Conservation (phyloP, 1,284 basidiomycete species). For the Cryptococcus amylolentus region DNA sequence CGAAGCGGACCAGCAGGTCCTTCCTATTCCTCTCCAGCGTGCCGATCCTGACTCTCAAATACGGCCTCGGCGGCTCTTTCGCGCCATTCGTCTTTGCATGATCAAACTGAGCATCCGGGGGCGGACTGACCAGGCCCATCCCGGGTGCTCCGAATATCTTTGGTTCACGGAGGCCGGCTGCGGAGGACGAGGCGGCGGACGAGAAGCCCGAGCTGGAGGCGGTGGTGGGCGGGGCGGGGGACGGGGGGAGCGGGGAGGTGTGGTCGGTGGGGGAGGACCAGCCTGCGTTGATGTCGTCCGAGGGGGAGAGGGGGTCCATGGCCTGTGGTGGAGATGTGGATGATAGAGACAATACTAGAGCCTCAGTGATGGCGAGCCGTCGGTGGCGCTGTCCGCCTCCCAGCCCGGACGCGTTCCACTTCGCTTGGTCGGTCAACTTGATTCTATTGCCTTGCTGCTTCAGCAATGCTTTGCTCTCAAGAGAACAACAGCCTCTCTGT, state of each 20-base stretch:
- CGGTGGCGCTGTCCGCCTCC: too few relatives aligned
- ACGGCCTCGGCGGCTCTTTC: slow-evolving; percentile 32
- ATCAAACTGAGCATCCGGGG: neutral
- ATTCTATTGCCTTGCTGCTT: too few relatives aligned
- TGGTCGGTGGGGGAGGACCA: slow-evolving; percentile 9
- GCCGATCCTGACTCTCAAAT: slow-evolving; percentile 79
- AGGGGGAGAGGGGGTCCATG: slow-evolving; percentile 20
- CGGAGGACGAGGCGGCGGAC: neutral
- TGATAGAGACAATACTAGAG: neutral
- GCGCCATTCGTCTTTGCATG: slow-evolving; percentile 2
- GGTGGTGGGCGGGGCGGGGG: slow-evolving; percentile 4
- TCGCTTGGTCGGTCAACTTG: too few relatives aligned
- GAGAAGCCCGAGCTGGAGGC: slow-evolving; percentile 5
- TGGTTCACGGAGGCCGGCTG: slow-evolving; percentile 26
- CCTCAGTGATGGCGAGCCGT: too few relatives aligned
- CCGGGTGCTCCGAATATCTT: slow-evolving; percentile 44
- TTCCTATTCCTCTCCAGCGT: slow-evolving; percentile 86
- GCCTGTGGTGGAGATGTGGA: neutral
- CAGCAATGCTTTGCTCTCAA: neutral
- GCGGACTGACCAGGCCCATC: slow-evolving; percentile 26
- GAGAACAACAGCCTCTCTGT: neutral
- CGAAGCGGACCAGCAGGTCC: slow-evolving; percentile 84
- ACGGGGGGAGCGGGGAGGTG: neutral
- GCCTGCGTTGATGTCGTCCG: slow-evolving; percentile 16
- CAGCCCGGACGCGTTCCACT: too few relatives aligned